Evolutionary conservation across 1,139 yeast species (phyloP).

Genomic region (Candida sojae): DNA sequence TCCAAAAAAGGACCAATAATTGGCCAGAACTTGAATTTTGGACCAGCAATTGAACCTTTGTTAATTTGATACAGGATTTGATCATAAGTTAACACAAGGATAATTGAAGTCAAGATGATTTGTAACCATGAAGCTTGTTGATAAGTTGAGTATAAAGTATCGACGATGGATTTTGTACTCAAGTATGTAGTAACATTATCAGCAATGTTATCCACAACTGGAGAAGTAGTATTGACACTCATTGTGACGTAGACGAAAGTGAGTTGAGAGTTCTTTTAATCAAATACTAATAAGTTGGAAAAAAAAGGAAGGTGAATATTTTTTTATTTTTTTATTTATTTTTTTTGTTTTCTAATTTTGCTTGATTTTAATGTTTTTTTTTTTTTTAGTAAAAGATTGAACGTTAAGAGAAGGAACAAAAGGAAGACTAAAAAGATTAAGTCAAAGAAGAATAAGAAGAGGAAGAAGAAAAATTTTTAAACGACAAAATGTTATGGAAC

Average conservation of each 20-base stretch:
- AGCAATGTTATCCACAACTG: constrained; percentile 13
- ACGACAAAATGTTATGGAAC: no score
- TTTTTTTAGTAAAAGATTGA: no score
- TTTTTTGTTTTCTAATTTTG: no score
- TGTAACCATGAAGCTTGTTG: constrained; percentile 37
- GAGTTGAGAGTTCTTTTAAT: neutral
- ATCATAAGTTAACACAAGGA: constrained; percentile 66
- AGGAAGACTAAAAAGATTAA: no score
- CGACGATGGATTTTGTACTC: constrained; percentile 4
- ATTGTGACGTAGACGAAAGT: constrained; percentile 4
- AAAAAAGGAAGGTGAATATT: neutral
- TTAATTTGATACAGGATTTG: constrained; percentile 75
- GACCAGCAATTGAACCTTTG: constrained; percentile 92
- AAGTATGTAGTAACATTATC: constrained; percentile 8
- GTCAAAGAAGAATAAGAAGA: no score
- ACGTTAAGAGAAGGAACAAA: no score
- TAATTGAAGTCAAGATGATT: constrained; percentile 49
- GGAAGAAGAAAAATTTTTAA: no score
- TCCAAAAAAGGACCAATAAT: constrained; percentile 95
- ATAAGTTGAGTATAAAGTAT: constrained; percentile 5
- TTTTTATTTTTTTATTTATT: no score
- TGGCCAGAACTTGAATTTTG: constrained; percentile 84
- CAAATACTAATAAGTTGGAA: neutral
- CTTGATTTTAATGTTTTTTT: no score
- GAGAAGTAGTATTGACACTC: constrained; percentile 18